Evolutionary conservation across 805 yeast genomes (phyloP).

Genomic region (Candida hungchunana): DNA sequence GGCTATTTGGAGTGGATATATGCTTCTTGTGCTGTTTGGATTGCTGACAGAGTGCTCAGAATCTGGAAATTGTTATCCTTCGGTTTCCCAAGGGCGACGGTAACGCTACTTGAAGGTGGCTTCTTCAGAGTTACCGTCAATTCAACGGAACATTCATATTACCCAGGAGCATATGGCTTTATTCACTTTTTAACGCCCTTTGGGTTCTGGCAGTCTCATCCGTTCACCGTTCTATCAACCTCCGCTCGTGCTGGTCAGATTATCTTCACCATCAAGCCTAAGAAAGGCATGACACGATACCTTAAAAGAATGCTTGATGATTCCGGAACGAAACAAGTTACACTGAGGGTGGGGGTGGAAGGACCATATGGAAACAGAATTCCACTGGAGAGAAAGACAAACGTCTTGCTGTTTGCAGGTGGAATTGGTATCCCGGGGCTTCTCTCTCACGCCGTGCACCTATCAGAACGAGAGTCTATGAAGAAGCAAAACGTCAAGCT

Average conservation of each 20-base stretch:
- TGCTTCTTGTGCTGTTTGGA: conserved; percentile 28
- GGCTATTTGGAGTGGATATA: conserved; percentile 42
- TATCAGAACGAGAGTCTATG: conserved; percentile 22
- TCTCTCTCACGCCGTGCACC: conserved; percentile 36
- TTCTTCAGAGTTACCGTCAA: conserved; percentile 40
- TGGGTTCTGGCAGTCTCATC: conserved; percentile 69
- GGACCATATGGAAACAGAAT: conserved; percentile 57
- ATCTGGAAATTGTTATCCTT: conserved; percentile 31
- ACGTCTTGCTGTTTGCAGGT: conserved; percentile 42
- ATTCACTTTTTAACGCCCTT: conserved; percentile 50
- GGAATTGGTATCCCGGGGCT: conserved; percentile 54
- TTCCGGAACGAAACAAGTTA: conserved; percentile 26
- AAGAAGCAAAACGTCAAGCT: conserved; percentile 38
- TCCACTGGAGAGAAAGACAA: conserved; percentile 35
- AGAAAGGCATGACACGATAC: conserved; percentile 54
- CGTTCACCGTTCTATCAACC: conserved; percentile 55
- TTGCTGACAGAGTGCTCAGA: conserved; percentile 44
- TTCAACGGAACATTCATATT: conserved; percentile 44
- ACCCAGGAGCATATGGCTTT: conserved; percentile 55
- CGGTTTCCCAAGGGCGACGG: conserved; percentile 22
- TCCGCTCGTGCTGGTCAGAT: conserved; percentile 34
- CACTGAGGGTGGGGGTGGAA: conserved; percentile 43
- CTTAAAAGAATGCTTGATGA: conserved; percentile 31
- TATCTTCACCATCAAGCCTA: conserved; percentile 44
- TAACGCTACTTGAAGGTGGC: conserved; percentile 32